A percentile compares a stretch with the other conserved stretches of the same genome.
Conservation (phyloP, 2,329 filamentous ascomycete genomes). For the Stemphylium lycopersici region DNA sequence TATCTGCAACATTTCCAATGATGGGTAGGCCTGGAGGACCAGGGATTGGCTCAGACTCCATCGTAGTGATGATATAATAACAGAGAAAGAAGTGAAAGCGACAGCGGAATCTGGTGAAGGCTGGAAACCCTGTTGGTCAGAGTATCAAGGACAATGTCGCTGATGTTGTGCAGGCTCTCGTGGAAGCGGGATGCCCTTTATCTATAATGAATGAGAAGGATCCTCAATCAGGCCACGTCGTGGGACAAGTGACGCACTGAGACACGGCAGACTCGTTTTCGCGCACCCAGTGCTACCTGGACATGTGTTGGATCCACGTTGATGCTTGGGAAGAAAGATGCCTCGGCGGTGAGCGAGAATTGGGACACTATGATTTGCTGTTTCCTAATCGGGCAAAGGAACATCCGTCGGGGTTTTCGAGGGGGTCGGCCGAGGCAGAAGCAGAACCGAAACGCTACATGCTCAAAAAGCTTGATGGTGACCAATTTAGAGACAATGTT, state of each 20-base stretch:
- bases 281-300: conserved; percentile 13
- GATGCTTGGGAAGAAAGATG: conserved; percentile 18
- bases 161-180: neutral
- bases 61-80: neutral
- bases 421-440: conserved; percentile 7
- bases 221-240: conserved; percentile 10
- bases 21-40: conserved; percentile 68
- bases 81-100: neutral
- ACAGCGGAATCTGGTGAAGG: neutral
- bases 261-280: conserved; percentile 8
- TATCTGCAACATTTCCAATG: conserved; percentile 68
- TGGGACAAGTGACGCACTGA: conserved; percentile 20
- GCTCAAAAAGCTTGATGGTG: too few relatives aligned
- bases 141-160: neutral
- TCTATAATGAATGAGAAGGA: conserved; percentile 6
- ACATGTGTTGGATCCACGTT: conserved; percentile 11
- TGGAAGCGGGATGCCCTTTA: neutral
- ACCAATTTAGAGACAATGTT: neutral
- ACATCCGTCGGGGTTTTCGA: conserved; percentile 5
- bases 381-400: neutral
- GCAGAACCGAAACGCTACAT: neutral
- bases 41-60: conserved; percentile 59
- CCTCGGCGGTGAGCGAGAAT: conserved; percentile 24
- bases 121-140: too few relatives aligned
- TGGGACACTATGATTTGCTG: conserved; percentile 21